Percentiles rank a stretch among this genome's conserved stretches.
These are phyloP conservation scores for Microstegium vimineum DNA, from an alignment of 176 grass and related monocot species.

Conservation along the genomic window DNA sequence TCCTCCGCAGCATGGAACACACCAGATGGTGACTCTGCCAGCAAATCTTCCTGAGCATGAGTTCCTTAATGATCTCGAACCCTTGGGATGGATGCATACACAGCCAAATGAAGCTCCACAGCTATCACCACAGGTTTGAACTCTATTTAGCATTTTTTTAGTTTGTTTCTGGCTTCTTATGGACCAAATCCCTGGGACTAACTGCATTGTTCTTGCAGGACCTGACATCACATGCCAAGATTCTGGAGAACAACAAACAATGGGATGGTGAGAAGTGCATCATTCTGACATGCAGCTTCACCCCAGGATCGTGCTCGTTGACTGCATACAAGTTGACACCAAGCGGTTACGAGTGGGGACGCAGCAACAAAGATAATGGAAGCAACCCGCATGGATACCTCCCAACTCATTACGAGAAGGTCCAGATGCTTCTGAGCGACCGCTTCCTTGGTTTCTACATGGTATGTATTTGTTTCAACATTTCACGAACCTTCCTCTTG, in stretches of 20 bases:
- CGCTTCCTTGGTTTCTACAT: conserved; percentile 99
- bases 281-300: conserved; percentile 94
- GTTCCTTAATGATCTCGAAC: conserved; percentile 91
- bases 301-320: conserved; percentile 91
- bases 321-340: conserved; percentile 95
- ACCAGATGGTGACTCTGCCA: conserved; percentile 93
- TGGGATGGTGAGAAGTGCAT: conserved; percentile 99
- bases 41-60: conserved; percentile 91
- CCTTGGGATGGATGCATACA: conserved; percentile 96
- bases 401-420: conserved; percentile 97
- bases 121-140: conserved; percentile 85
- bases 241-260: conserved; percentile 93
- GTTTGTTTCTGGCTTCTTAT: neutral
- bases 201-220: conserved; percentile 54
- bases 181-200: neutral
- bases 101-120: conserved; percentile 98
- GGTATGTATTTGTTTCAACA: conserved; percentile 35
- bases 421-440: conserved; percentile 98
- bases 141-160: neutral
- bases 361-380: conserved; percentile 94
- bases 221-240: conserved; percentile 69
- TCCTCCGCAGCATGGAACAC: conserved; percentile 89
- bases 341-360: conserved; percentile 93
- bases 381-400: conserved; percentile 99
- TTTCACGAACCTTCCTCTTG: neutral